These are phyloP conservation scores for Phialophora macrospora DNA, from an alignment of 2,329 filamentous ascomycete genomes.

Conservation along the genomic window DNA sequence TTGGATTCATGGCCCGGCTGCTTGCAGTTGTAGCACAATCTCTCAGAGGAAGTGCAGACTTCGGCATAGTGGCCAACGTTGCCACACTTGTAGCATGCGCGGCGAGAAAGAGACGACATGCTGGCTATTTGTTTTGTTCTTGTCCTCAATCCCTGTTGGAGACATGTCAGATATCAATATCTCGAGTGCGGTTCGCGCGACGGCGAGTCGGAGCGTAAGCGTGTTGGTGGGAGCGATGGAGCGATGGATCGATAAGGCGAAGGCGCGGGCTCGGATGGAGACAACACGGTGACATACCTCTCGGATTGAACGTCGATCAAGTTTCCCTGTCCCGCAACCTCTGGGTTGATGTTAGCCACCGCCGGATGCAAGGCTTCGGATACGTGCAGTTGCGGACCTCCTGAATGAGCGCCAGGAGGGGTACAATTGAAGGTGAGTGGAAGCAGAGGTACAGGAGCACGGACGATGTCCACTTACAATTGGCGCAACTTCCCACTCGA, in stretches of 20 bases:
- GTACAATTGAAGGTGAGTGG: conserved; percentile 10
- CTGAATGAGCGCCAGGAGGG: conserved; percentile 18
- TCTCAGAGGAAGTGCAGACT: conserved; percentile 96
- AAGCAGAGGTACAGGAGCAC: conserved; percentile 14
- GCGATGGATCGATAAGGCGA: conserved; percentile 13
- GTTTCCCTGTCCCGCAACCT: conserved; percentile 34
- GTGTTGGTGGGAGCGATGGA: not conserved
- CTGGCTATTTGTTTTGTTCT: conserved; percentile 38
- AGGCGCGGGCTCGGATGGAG: conserved; percentile 3
- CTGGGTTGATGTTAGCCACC: conserved; percentile 26
- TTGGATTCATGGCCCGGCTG: conserved; percentile 88
- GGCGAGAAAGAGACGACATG: conserved; percentile 81
- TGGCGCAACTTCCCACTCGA: conserved; percentile 38
- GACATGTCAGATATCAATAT: conserved; percentile 22
- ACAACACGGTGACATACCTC: conserved; percentile 25
- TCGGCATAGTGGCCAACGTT: conserved; percentile 79
- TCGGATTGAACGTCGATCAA: conserved; percentile 22
- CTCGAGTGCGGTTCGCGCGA: conserved; percentile 9
- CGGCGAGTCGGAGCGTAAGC: not conserved
- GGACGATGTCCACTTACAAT: conserved; percentile 26
- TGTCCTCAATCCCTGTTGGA: conserved; percentile 20
- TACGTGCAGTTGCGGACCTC: conserved; percentile 28
- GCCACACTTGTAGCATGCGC: conserved; percentile 78
- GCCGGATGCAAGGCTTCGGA: conserved; percentile 24
- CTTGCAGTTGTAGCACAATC: conserved; percentile 99